Percentiles rank a stretch among this genome's conserved stretches.
phyloP scores from a whole-genome alignment of 768 basidiomycete genomes.

The Cystofilobasidium bisporidii region DNA sequence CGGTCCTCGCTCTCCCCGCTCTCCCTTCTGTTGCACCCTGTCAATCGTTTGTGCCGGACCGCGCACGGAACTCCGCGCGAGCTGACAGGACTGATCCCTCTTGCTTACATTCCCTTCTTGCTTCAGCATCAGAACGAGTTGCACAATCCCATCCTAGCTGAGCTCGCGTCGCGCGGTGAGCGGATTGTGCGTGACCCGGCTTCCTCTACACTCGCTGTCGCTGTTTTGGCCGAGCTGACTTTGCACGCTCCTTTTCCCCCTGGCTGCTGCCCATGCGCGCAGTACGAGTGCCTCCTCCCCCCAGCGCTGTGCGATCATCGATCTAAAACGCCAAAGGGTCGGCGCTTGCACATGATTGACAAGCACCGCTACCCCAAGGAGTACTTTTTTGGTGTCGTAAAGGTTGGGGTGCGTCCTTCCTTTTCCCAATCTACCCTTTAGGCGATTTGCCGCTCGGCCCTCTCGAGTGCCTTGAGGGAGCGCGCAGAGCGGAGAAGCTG shows the following conservation, averaged over 20 bases:
- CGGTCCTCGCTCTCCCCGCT: not conserved
- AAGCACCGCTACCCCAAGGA: not conserved
- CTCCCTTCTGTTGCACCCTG: too few species aligned
- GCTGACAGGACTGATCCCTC: too few species aligned
- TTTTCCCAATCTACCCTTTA: not conserved
- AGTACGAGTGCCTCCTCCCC: conserved; percentile 11
- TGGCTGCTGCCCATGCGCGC: not conserved
- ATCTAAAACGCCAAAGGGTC: not conserved
- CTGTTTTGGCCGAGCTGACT: too few species aligned
- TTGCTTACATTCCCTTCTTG: not conserved
- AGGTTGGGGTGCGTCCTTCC: not conserved
- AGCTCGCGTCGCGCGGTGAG: not conserved
- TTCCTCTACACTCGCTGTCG: too few species aligned
- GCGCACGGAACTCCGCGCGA: too few species aligned
- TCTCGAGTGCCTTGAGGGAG: too few species aligned
- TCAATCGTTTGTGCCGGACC: too few species aligned
- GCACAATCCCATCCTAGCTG: conserved; percentile 1
- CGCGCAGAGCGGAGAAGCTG: not conserved
- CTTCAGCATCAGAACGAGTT: conserved; percentile 7
- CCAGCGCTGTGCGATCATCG: not conserved
- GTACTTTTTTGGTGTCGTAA: conserved; percentile 6
- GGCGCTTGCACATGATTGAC: conserved; percentile 6
- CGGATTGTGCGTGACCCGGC: not conserved
- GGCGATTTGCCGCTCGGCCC: too few species aligned
- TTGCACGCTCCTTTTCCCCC: too few species aligned